Base-by-base conservation (phyloP, 441 rosid genomes). In the Croton laevigatus region DNA sequence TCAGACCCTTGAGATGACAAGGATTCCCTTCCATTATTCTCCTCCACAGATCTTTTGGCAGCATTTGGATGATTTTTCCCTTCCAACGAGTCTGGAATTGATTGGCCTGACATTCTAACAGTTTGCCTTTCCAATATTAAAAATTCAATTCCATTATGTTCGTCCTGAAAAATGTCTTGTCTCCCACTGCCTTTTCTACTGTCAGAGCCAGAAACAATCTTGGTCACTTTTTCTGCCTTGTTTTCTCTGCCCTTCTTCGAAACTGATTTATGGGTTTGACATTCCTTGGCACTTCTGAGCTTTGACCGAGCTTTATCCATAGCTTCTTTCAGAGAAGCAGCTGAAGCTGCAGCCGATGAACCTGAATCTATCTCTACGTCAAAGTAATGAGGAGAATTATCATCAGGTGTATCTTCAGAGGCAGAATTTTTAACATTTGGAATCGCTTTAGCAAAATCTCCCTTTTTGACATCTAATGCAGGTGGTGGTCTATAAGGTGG, bases 321-420 rank as follows among this genome's bases (percentile, higher is more conserved):
- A n/a, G 88, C 96, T 68, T 92, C 96, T 76, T 83, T 85, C 81
- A 86, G 80, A 59, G 99, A 91, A 78, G 96, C 97, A 68, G 94
- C 84, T 60, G 88, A 86, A 68, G 69, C 87, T n/a, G 85, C 85
- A 66, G 88, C 91, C 67, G 89, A 86, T 54, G 90, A 86, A 75
- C 83, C 84, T 22, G 86, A 86, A 86, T 91, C 99, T 60, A 89
- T 87, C 87, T 91, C 98, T 27, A 92, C 96, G 74, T 92, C 98
- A 79, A 89, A 91, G 81, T 79, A 89, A 52, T 80, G 83, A 32
- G 94, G 93, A 64, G 93, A 91, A 76, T 68, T 63, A 66, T 84
- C 89, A 66, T 72, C 85, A 4, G 32, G 61, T 40, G 77, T 81
- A 70, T 83, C 87, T 69, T 81, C 87, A 53, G 87, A 75, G 71